Evolutionary conservation across 2,329 filamentous ascomycete species (phyloP).

Genomic region (Fusarium circinatum): DNA sequence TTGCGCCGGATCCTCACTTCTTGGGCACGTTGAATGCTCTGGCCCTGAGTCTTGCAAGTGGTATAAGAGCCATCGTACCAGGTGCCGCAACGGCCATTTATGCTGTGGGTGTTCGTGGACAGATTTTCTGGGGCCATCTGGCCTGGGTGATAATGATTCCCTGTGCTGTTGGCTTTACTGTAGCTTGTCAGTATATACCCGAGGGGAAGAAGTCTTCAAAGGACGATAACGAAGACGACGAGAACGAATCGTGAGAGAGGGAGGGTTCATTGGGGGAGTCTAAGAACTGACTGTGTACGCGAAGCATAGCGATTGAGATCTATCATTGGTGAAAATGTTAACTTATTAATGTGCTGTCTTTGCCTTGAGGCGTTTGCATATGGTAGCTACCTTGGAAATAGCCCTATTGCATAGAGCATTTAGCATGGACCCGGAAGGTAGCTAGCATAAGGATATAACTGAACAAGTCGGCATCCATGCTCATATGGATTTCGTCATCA

Average conservation of each 20-base stretch:
- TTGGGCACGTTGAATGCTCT: slow-evolving; percentile 77
- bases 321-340: neutral
- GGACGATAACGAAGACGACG: slow-evolving; percentile 17
- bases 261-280: neutral
- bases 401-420: neutral
- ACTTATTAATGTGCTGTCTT: neutral
- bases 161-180: slow-evolving; percentile 42
- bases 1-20: slow-evolving; percentile 70
- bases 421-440: neutral
- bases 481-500: neutral
- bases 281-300: no score
- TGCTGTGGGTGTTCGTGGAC: slow-evolving; percentile 70
- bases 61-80: slow-evolving; percentile 72
- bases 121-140: slow-evolving; percentile 70
- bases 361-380: neutral
- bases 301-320: neutral
- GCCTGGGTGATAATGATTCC: slow-evolving; percentile 50
- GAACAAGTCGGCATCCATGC: neutral
- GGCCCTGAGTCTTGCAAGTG: slow-evolving; percentile 67
- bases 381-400: neutral
- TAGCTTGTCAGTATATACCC: slow-evolving; percentile 44
- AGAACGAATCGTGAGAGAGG: neutral
- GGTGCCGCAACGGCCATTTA: slow-evolving; percentile 74
- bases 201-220: slow-evolving; percentile 37
- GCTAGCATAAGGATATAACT: neutral